Evolutionary conservation across 257 asterid species (phyloP), one percentile per base, ranked within the genome.

Genomic region (Lantana camara): DNA sequence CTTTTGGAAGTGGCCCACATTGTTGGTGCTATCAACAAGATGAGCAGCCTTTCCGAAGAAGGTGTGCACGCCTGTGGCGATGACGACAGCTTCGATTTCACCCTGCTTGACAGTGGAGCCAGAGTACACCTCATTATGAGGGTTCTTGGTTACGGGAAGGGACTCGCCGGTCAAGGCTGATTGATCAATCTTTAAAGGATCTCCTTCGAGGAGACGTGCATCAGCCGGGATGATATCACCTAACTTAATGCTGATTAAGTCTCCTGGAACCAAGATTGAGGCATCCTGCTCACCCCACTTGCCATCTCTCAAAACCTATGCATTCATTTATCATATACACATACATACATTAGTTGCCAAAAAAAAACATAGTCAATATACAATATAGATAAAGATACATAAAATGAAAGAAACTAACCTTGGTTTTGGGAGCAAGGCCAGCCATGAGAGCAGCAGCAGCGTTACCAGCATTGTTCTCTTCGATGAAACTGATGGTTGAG

Each of bases 31-130:
- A 24, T 91, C 96, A 3, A 91, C 98, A 51, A 89, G 96, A 68
- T 91, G 98, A 24, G 98, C 98, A 60, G 98, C 98, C 71, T 89
- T 91, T 12, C 98, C 98, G 60, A 91, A 91, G 81, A 91, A 91
- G 76, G 96, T 86, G 70, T 91, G 90, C n/a, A 91, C 92, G 13
- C 98, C 98, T 0, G 96, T 91, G 75, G 96, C 98, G 12, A 91
- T 88, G 27, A 91, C 95, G 1, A 91, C 82, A 2, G 98, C 96
- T 75, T 91, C 95, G 10, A 91, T 68, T 58, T 91, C 98, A 8
- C 98, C 98, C 65, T 91, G 98, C 78, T 91, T 91, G 73, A 95
- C 85, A 24, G 98, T 91, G 64, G 98, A 91, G 19, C 98, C 98
- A 2, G 98, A 91, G 82, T 63, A 91, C 11, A 91, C 96, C 49